Base-by-base conservation (phyloP, 495 filamentous ascomycete species). In the Collariella sp. region DNA sequence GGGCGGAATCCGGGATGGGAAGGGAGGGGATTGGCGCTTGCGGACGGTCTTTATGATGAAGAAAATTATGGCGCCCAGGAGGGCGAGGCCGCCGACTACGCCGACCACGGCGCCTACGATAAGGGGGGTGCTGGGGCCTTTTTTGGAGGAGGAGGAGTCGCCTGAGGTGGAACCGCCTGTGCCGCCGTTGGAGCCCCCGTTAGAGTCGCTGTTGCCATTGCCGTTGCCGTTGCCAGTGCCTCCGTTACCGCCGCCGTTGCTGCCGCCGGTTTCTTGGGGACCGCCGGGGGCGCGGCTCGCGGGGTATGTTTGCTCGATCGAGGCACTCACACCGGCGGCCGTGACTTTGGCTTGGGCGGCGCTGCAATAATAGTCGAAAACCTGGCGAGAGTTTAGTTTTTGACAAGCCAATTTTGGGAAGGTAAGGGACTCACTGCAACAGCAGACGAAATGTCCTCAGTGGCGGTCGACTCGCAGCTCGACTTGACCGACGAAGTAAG, bases 321-420 rank as follows among this genome's bases (percentile, higher is more conserved):
- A 71, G 24, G 63, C 63, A 10, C 69, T 70, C 11, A 78, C 59
- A 1, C 71, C 71, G 3, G 53, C 57, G 10, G 71, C 60, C 0
- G 58, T 68, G 1, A 71, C 63, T 29, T 71, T 42, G 2, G 64
- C 72, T 19, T 63, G 65, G 10, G 70, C 76, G 12, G 75, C 76
- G 50, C 63, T 73, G 53, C 76, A 79, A 42, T 78, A 79, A 24
- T 66, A 54, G 23, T 72, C 61, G 46, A 72, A 76, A 0, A 78
- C 70, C 19, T 57, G 35, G 23, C 23, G 24, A 29, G 12, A 11
- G 7, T 19, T 54, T 6, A 45, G 36, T 19, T 5, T 16, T 18
- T 13, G 18, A 7, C 1, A 16, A 4, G 7, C 11, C 9, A 5
- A 9, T 2, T 0, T 45, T 18, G n/a, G 5, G 23, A 20, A 10